A percentile compares a stretch with the other conserved stretches of the same genome.
Conservation (phyloP, 2,329 filamentous ascomycete species). For the Fusarium clavum region DNA sequence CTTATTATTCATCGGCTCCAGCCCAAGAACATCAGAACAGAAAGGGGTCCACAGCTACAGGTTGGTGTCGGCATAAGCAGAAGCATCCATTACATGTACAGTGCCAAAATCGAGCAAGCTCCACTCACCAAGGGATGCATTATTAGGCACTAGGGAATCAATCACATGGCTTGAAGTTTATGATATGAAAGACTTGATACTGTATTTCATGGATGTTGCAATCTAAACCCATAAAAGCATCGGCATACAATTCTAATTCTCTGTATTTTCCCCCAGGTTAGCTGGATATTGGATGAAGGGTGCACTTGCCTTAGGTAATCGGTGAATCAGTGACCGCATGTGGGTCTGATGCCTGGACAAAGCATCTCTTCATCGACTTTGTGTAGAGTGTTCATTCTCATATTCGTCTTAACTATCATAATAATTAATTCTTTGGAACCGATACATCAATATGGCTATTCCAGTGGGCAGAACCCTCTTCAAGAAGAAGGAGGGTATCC, state of each 20-base stretch:
- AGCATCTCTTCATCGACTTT: background rate
- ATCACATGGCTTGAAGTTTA: background rate
- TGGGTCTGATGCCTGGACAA: constrained; percentile 20
- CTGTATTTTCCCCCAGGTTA: background rate
- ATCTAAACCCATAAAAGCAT: background rate
- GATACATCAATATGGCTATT: constrained; percentile 61
- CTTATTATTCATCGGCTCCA: background rate
- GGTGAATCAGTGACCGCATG: constrained; percentile 12
- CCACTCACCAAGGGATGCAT: background rate
- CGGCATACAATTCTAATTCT: background rate
- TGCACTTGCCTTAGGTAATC: constrained; percentile 21
- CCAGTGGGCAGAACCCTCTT: constrained; percentile 78
- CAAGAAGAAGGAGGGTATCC: constrained; percentile 94
- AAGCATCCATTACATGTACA: background rate
- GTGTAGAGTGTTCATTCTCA: background rate
- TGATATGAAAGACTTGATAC: background rate
- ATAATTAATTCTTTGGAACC: background rate
- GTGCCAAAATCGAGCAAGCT: background rate
- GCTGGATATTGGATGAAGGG: background rate
- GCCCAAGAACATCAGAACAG: background rate
- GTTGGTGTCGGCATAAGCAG: background rate
- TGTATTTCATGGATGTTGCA: background rate
- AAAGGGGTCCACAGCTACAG: background rate
- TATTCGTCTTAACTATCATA: background rate
- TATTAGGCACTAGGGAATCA: background rate